Evolutionary conservation across 495 filamentous ascomycete genomes (phyloP).

Genomic region (Penicillium soppii): DNA sequence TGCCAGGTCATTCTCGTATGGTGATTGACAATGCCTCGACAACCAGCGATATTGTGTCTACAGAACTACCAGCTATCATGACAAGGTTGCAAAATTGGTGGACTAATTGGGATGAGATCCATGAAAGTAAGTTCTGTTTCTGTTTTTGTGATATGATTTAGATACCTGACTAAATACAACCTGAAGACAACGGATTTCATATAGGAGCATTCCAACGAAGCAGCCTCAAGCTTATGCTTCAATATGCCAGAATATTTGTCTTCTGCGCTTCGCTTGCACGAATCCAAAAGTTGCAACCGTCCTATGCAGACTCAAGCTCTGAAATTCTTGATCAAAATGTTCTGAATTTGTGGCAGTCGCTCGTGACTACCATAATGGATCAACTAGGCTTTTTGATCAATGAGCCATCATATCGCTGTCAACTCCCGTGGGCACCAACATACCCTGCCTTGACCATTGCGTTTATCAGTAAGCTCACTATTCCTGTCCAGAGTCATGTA

Average conservation of each 20-base stretch:
- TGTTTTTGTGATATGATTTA: not conserved
- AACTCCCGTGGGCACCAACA: slow-evolving; percentile 41
- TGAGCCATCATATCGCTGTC: slow-evolving; percentile 39
- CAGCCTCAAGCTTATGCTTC: slow-evolving; percentile 40
- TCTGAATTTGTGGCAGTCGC: slow-evolving; percentile 36
- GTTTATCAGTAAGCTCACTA: slow-evolving; percentile 39
- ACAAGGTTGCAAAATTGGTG: slow-evolving; percentile 38
- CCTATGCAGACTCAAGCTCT: slow-evolving; percentile 18
- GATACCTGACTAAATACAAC: not conserved
- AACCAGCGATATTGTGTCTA: slow-evolving; percentile 28
- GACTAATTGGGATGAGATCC: slow-evolving; percentile 45
- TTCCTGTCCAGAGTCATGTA: not conserved
- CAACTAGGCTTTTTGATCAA: slow-evolving; percentile 37
- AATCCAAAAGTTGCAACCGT: slow-evolving; percentile 40
- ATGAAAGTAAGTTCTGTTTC: slow-evolving; percentile 29
- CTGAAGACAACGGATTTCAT: slow-evolving; percentile 39
- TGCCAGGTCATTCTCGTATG: slow-evolving; percentile 29
- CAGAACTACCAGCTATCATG: slow-evolving; percentile 38
- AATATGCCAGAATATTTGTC: slow-evolving; percentile 41
- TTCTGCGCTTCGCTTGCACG: slow-evolving; percentile 38
- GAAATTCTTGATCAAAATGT: slow-evolving; percentile 28
- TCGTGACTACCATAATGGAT: slow-evolving; percentile 39
- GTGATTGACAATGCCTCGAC: slow-evolving; percentile 33
- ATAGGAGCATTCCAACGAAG: slow-evolving; percentile 42
- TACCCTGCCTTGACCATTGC: slow-evolving; percentile 43